Base-by-base conservation (phyloP, 257 asterid genomes). In the Fraxinus cuspidata region DNA sequence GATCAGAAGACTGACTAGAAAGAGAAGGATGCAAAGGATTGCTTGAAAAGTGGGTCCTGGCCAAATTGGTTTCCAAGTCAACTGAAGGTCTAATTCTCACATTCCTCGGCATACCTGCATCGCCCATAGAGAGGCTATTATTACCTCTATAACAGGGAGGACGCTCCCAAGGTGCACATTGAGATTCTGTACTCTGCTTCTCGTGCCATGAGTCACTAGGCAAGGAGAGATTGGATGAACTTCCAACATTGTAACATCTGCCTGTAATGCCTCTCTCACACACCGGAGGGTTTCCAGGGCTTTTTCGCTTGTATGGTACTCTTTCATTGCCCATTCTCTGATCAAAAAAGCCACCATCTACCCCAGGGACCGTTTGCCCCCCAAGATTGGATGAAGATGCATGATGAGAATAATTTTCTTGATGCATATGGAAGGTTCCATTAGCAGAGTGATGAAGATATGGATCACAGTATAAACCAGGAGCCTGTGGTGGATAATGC, bases 221-320 rank as follows among this genome's bases (percentile, higher is more conserved):
- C 58, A 87, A 82, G 68, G 84, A 84, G 73, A 83, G 84, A 84
- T 82, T 84, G 51, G 97, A 93, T 58, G 98, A 92, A 81, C 97
- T 88, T 84, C 91, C 97, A 65, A 78, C 86, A 72, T 92, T 94
- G 44, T 80, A 88, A 75, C 78, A 88, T 81, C 91, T 86, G 88
- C 91, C 86, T 15, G 90, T 81, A 77, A 21, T 60, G 32, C 68
- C 68, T 60, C 68, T 60, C 68, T 87, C 94, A 76, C 87, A 80
- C 76, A 82, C 76, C 64, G 88, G 87, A 76, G 92, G 90, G 71
- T 78, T 65, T 72, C 90, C 79, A 42, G 89, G 92, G 87, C 90
- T 84, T 87, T 92, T 94, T 18, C 97, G 86, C 85, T 92, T 92
- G 87, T 85, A 83, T 23, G 85, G 86, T 66, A 96, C 94, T 84